Base-by-base conservation (phyloP, 257 asterid species). In the Salvia miltiorrhiza region DNA sequence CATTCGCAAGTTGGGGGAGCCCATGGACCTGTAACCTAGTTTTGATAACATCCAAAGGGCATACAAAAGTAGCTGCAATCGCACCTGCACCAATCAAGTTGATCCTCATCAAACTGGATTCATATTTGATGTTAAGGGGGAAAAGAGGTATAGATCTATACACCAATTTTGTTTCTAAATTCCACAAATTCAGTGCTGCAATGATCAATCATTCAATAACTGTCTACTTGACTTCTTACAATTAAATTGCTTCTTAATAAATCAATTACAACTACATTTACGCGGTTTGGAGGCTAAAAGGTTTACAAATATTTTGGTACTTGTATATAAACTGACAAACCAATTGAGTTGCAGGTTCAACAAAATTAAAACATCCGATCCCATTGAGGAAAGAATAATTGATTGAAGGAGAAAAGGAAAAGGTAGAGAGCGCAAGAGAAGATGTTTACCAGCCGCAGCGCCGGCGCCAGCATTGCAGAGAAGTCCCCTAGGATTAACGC, bases 11-110 rank as follows among this genome's bases (percentile, higher is more conserved):
- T 63, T 69, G 85, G n/a, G 93, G 88, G 32, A 90, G 78, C 62
- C 97, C 97, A 75, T 88, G 95, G 43, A 91, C 97, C 78, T 91
- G 97, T 37, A 91, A 78, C 80, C 96, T 88, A 79, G 96, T 91
- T 87, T 91, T 91, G 72, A 88, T 88, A 78, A 91, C 93, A 84
- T 91, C 97, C 76, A 91, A 81, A 59, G 96, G 97, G 67, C 97
- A 91, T 43, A 91, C 96, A 82, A 91, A 91, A 26, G 97, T 85
- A 67, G 97, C 97, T 63, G 96, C 97, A 78, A 91, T 84, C 28
- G 83, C 88, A 35, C 97, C 97, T 91, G 91, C 82, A 67, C 71
- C 75, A 61, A 17, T 78, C 16, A 28, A 67, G 71, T 35, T 53
- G 39, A 53, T 43, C 44, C 74, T n/a, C 65, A 49, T 62, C 67